Conservation (phyloP, 352 stramenopile species). For the Stramenopiles sp. region DNA sequence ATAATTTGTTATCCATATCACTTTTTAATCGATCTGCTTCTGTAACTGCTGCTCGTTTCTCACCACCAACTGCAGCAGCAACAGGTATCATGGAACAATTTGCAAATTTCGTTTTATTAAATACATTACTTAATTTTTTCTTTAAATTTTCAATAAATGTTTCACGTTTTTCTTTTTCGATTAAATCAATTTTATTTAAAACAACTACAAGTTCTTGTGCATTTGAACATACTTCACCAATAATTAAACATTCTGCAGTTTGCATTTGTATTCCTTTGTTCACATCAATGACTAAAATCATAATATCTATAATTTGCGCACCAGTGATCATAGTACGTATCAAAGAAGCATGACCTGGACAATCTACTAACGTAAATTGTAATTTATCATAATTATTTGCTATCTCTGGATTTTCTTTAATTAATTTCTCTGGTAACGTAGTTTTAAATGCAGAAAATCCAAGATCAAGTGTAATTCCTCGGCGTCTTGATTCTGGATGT, state of each 20-base stretch:
- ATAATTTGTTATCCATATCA: constrained; percentile 7
- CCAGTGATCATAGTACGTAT: constrained; percentile 97
- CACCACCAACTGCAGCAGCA: constrained; percentile 38
- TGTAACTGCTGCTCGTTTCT: constrained; percentile 41
- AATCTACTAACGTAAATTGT: constrained; percentile 82
- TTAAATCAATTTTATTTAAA: constrained; percentile 92
- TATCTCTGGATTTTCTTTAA: constrained; percentile 16
- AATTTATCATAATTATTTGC: constrained; percentile 26
- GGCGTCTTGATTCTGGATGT: constrained; percentile 77
- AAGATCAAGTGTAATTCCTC: constrained; percentile 94
- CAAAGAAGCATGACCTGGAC: constrained; percentile 88
- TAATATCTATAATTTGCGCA: constrained; percentile 95
- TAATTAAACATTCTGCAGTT: constrained; percentile 90
- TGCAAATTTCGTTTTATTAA: constrained; percentile 47
- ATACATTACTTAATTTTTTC: constrained; percentile 36
- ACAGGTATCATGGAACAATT: constrained; percentile 57
- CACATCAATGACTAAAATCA: constrained; percentile 85
- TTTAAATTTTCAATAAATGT: constrained; percentile 36
- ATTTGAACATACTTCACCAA: constrained; percentile 58
- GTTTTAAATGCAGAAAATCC: constrained; percentile 82
- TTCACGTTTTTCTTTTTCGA: constrained; percentile 41
- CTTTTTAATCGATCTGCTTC: constrained; percentile 7
- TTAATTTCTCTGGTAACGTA: constrained; percentile 28
- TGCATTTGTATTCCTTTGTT: constrained; percentile 93
- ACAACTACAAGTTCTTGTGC: constrained; percentile 66